Conservation (phyloP, 1,284 basidiomycete species). For the Rhodotorula sp. region DNA sequence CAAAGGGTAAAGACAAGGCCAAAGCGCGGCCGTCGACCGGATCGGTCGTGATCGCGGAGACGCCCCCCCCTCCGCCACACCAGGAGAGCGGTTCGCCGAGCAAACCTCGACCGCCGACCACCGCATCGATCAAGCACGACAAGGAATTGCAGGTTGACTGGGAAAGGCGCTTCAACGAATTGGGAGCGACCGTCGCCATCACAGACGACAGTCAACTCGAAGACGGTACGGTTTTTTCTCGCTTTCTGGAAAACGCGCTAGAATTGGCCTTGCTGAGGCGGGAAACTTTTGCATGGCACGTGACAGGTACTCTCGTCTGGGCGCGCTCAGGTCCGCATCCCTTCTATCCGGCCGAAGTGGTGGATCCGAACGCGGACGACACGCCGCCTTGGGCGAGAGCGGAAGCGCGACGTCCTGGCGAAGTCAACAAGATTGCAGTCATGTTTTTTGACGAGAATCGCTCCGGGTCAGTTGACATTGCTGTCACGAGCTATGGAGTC, state of each 20-base stretch:
- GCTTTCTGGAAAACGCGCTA: not conserved
- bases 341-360: slow-evolving; percentile 52
- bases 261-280: not conserved
- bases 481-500: no score
- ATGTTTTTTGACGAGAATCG: slow-evolving; percentile 28
- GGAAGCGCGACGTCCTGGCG: not conserved
- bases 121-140: not conserved
- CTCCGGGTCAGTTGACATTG: slow-evolving; percentile 21
- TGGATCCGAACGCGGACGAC: slow-evolving; percentile 43
- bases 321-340: slow-evolving; percentile 44
- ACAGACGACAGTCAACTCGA: slow-evolving; percentile 10
- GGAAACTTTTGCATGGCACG: not conserved
- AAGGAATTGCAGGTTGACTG: slow-evolving; percentile 2
- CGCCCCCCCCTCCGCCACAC: not conserved
- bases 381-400: slow-evolving; percentile 8
- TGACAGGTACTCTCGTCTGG: slow-evolving; percentile 31
- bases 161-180: slow-evolving; percentile 4
- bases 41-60: no score
- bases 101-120: not conserved
- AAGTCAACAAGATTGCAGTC: slow-evolving; percentile 11
- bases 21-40: no score
- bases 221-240: slow-evolving; percentile 5
- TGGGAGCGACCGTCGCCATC: not conserved
- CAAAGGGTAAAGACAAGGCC: no score
- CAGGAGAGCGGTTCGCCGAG: not conserved